Evolutionary conservation across 2,329 filamentous ascomycete genomes (phyloP), one percentile per base, ranked within the genome.

Genomic region (Microascus cirrosus): DNA sequence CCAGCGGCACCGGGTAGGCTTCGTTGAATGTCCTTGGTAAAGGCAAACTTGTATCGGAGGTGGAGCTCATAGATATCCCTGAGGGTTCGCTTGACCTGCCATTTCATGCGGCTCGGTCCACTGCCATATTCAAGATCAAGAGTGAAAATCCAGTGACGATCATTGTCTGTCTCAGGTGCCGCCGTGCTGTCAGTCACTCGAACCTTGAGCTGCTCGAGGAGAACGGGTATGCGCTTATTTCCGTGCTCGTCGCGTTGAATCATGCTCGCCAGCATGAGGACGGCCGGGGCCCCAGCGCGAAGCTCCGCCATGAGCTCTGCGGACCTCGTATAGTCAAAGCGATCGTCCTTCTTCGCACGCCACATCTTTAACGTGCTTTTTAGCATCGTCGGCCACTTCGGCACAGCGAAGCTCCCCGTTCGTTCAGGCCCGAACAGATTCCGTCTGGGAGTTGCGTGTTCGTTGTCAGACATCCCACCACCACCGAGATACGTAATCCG

Each of bases 41-140:
- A 82, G 60, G 92, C 87, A 57, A 95, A 78, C 69, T 94, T 95
- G 79, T 97, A 99, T 65, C 95, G 92, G 66, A 91, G 78, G 71
- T 99, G 94, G 39, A 99, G 77, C 65, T 96, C 95, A 64, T 90
- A 84, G 64, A 99, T 96, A 68, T 99, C 94, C 64, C 84, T 81
- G 45, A 97, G 81, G 11, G 90, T 92, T 57, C 94, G 83, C 65
- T 90, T 85, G 59, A 99, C 89, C 20, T 89, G 86, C 94, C 94
- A 99, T 67, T 89, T 90, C 95, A 99, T 97, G 59, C 94, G 83
- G 58, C 93, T 96, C 58, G 94, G 83, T 0, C 94, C 95, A 68
- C 89, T 97, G 15, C 94, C 94, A 69, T 99, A 99, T 69, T 99
- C 94, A 18, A 99, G 77, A 64, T 96, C 90, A 58, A 99, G 92